Evolutionary conservation across 2,329 filamentous ascomycete species (phyloP).

Genomic region (Clarireedia paspali): DNA sequence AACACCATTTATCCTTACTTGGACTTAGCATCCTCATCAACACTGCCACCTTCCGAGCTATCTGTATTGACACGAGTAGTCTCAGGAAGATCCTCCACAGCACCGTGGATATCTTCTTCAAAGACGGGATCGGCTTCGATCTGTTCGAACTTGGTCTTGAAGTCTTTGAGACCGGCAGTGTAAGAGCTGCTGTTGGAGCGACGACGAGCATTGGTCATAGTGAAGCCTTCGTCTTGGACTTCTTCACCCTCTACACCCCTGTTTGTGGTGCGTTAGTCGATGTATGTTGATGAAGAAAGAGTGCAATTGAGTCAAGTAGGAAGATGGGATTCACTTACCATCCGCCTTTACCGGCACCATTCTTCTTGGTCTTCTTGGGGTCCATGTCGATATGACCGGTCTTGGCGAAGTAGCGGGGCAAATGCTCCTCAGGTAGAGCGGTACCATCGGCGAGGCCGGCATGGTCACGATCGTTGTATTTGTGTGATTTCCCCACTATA

Average conservation of each 20-base stretch:
- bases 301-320: neutral
- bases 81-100: conserved; percentile 28
- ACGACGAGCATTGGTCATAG: conserved; percentile 76
- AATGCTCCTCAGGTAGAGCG: conserved; percentile 55
- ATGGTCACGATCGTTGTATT: conserved; percentile 87
- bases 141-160: conserved; percentile 96
- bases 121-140: conserved; percentile 87
- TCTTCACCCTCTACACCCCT: conserved; percentile 85
- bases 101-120: conserved; percentile 75
- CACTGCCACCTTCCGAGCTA: conserved; percentile 26
- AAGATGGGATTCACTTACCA: conserved; percentile 54
- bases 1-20: conserved; percentile 29
- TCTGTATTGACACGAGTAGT: conserved; percentile 27
- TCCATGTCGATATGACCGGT: conserved; percentile 71
- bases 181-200: conserved; percentile 84
- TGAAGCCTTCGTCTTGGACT: conserved; percentile 75
- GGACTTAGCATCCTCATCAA: conserved; percentile 33
- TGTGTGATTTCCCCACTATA: conserved; percentile 95
- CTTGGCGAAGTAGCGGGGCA: conserved; percentile 93
- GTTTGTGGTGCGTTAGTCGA: conserved; percentile 15
- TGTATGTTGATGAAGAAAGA: neutral
- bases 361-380: conserved; percentile 95
- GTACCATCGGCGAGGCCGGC: conserved; percentile 69
- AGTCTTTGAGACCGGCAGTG: conserved; percentile 61
- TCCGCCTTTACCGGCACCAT: conserved; percentile 85